Evolutionary conservation across 1,284 basidiomycete genomes (phyloP).

Genomic region (Sphaerobolus stellatus): DNA sequence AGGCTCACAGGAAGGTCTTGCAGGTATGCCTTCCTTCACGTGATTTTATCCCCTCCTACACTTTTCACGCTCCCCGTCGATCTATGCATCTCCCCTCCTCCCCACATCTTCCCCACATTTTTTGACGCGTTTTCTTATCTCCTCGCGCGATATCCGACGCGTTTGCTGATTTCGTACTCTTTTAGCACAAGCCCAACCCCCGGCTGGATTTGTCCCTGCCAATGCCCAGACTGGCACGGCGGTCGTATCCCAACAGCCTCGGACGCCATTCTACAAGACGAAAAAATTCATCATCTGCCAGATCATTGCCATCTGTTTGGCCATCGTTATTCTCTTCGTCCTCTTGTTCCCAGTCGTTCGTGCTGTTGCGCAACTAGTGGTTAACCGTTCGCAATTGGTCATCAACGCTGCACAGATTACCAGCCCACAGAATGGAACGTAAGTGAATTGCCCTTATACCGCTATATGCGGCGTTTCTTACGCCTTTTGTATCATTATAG

Average conservation of each 20-base stretch:
- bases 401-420: constrained; percentile 51
- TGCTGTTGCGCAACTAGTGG: constrained; percentile 61
- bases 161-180: not conserved
- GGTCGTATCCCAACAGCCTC: constrained; percentile 11
- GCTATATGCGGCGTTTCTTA: not conserved
- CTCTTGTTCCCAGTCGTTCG: constrained; percentile 62
- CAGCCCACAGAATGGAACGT: constrained; percentile 54
- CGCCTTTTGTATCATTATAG: constrained; percentile 26
- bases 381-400: constrained; percentile 53
- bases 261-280: constrained; percentile 38
- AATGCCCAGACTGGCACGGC: constrained; percentile 25
- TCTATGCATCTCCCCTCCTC: too few species aligned
- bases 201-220: constrained; percentile 18
- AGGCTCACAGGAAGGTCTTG: constrained; percentile 27
- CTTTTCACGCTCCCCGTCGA: too few species aligned
- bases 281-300: constrained; percentile 48
- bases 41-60: too few species aligned
- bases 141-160: not conserved
- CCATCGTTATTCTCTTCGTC: constrained; percentile 62
- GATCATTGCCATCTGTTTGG: constrained; percentile 40
- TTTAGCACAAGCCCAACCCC: constrained; percentile 17
- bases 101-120: too few species aligned
- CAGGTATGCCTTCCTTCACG: constrained; percentile 35
- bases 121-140: not conserved
- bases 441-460: constrained; percentile 24